Conservation (phyloP, 2,329 filamentous ascomycete species). For the Fusarium duplospermum region DNA sequence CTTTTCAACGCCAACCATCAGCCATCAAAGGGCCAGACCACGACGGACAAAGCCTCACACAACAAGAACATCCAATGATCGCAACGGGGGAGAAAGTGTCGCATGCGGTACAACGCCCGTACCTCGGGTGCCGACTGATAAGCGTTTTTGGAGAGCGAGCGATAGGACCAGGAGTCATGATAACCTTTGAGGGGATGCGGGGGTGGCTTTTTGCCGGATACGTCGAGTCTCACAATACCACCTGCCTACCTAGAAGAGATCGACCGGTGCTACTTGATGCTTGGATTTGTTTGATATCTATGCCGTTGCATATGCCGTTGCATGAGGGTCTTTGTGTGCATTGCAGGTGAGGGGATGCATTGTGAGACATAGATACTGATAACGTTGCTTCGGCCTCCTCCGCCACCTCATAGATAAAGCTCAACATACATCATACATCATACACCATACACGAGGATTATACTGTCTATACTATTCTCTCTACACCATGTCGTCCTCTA, state of each 20-base stretch:
- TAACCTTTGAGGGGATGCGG: background rate
- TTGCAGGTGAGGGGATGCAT: background rate
- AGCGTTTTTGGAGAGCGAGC: background rate
- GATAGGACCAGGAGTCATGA: background rate
- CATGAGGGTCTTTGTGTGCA: background rate
- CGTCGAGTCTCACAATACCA: background rate
- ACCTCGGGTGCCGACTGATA: background rate
- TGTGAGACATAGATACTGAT: background rate
- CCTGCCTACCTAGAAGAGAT: background rate
- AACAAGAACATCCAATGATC: background rate
- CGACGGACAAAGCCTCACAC: background rate
- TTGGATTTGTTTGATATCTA: background rate
- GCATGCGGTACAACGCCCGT: background rate
- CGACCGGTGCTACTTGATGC: background rate
- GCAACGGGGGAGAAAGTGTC: background rate
- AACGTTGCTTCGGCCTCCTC: background rate
- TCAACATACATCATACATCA: background rate
- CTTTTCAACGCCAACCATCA: background rate
- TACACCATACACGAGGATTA: background rate
- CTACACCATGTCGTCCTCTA: slow-evolving; percentile 49
- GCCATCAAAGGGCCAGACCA: background rate
- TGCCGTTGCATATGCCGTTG: background rate
- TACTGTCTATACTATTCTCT: background rate
- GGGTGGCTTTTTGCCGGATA: background rate
- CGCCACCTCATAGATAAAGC: background rate